phyloP scores from a whole-genome alignment of 441 rosid species.

The Erysimum cheiri region DNA sequence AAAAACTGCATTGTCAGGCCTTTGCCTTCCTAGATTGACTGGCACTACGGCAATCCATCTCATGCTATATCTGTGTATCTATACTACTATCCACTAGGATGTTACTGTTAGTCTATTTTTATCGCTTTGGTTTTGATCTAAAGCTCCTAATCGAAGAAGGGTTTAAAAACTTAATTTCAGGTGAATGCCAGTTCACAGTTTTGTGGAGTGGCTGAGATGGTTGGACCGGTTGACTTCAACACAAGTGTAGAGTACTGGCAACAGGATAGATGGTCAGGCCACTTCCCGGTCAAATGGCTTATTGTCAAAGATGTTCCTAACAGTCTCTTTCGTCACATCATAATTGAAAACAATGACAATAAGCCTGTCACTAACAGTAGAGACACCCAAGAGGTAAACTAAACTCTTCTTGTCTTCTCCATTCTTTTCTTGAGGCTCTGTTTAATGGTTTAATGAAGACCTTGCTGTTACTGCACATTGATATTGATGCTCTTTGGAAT shows the following conservation, averaged over 20 bases:
- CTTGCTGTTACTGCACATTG: not conserved
- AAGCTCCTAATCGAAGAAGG: not conserved
- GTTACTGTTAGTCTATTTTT: conserved; percentile 6
- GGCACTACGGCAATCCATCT: not conserved
- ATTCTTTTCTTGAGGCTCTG: conserved; percentile 2
- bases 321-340: conserved; percentile 59
- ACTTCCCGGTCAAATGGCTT: conserved; percentile 60
- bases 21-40: not conserved
- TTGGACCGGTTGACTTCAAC: conserved; percentile 60
- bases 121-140: not conserved
- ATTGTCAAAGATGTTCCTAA: conserved; percentile 60
- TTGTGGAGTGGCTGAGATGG: conserved; percentile 68
- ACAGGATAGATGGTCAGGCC: conserved; percentile 66
- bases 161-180: conserved; percentile 36
- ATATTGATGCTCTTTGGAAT: conserved; percentile 1
- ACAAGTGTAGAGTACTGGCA: conserved; percentile 62
- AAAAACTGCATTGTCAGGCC: conserved; percentile 9
- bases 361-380: conserved; percentile 67
- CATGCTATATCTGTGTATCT: conserved; percentile 18
- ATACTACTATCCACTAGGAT: conserved; percentile 1
- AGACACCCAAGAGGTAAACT: conserved; percentile 64
- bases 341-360: conserved; percentile 56
- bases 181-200: conserved; percentile 64
- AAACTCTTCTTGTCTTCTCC: conserved; percentile 7
- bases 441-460: not conserved